Evolutionary conservation across 2,329 filamentous ascomycete species (phyloP), one percentile per base, ranked within the genome.

Genomic region (Tolypocladium sp.): DNA sequence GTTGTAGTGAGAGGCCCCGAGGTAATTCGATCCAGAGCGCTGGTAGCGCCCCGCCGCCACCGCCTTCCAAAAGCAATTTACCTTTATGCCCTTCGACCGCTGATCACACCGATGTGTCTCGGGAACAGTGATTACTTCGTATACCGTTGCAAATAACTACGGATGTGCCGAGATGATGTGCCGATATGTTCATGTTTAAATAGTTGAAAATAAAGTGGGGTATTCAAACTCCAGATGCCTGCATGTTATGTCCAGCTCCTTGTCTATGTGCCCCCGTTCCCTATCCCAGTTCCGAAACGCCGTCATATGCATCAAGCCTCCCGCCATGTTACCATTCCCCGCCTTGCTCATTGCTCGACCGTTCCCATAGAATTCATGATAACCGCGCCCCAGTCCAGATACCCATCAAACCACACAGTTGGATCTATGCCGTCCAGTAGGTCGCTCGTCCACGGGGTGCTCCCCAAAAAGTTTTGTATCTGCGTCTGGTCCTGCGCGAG

Each of bases 371-470:
- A 68, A 40, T 69, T 73, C 70, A 72, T 71, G 0, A 70, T 63
- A 0, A 72, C 63, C 0, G 70, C 63, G 1, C 68, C 68, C 72
- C 72, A 74, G 20, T 74, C 72, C 2, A 73, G 49, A 40, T 73
- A 70, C 0, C 70, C 70, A 30, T 74, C 72, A 42, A 73, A 71
- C 70, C 70, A 74, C 3, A 73, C 56, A 0, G 66, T 70, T 0
- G 72, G 71, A 7, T 74, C 71, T 1, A 73, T 63, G 0, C 71
- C 71, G 1, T 72, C 69, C 0, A 74, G 57, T 57, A 71, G 56
- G 17, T 73, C 70, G 1, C 63, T 68, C 5, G 65, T 67, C 71
- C 70, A 74, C 0, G 66, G 66, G 2, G 65, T 68, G 6, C 64
- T 67, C 0, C 61, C 60, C 22, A 68, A 64, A 59, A 68, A 68